Base-by-base conservation (phyloP, 176 grass and related monocot species). In the Thalia dealbata region DNA sequence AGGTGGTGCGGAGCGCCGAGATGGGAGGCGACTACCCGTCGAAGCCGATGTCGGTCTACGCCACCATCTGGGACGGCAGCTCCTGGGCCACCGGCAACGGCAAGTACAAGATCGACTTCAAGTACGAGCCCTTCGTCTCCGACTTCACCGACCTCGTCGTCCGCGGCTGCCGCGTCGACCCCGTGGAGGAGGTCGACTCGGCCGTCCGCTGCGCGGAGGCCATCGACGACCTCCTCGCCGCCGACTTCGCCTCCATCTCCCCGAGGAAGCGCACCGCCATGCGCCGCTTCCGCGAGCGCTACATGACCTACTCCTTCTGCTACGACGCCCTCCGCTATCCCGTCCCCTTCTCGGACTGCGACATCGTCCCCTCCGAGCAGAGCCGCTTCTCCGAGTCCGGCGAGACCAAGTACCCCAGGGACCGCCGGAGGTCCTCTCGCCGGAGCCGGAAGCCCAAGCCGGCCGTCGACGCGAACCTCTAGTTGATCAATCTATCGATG, bases 21-120 rank as follows among this genome's bases (percentile, higher is more conserved):
- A 90, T 95, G 78, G 82, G 79, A 42, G 88, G 76, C 75, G 91
- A 96, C 66, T 96, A 80, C 69, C 91, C 91, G 0, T 69, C 76
- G 56, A 96, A 96, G 81, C 91, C 88, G 72, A 96, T 96, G 91
- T 88, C 84, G 51, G 75, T 91, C 12, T 96, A 96, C 63, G 91
- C 88, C 73, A 96, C 91, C 78, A 84, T 96, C 72, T 96, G 88
- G 91, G 91, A 96, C 59, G 91, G 88, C 23, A 91, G 88, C 12
- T 65, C 76, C 26, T 96, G 91, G 91, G 91, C 91, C 23, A 96
- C 91, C 25, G 81, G 82, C 12, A 86, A 88, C 19, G 88, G 91
- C 8, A 80, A 83, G 29, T 74, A 86, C 81, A 84, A 78, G 52
- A 73, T 88, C 50, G 85, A 96, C 80, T 96, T 88, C 85, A 79